Evolutionary conservation across 2,329 filamentous ascomycete genomes (phyloP), one percentile per base, ranked within the genome.

Genomic region (Beauveria varroae): DNA sequence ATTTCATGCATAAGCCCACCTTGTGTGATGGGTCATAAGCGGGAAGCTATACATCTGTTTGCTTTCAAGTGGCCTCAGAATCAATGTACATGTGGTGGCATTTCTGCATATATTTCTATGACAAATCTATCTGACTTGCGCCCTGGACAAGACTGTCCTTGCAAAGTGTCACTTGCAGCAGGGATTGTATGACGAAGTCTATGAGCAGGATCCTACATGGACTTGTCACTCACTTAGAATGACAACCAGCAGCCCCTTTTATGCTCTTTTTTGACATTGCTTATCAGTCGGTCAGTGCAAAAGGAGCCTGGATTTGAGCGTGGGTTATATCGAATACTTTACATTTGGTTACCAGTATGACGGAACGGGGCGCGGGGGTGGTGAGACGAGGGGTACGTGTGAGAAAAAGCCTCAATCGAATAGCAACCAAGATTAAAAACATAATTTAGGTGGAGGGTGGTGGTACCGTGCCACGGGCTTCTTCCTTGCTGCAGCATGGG

Each of bases 291-390:
- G 40, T 20, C 50, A 37, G 28, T 54, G 57, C 49, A 40, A 20
- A 44, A 37, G 18, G 34, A 41, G 20, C 20, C 24, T 44, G n/a
- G 47, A 44, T 44, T 8, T 37, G n/a, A 8, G 37, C 22, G 24
- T n/a, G 47, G 57, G 30, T 51, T 37, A 37, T 28, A 41, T 37
- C 24, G n/a, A 47, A 47, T 49, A 7, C 26, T 44, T 43, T 24
- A 6, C n/a, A 7, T 28, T 53, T 30, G 26, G 37, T 53, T 59
- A 60, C 57, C 57, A 60, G 57, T 47, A 60, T 53, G 57, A 60
- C 57, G 57, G 57, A 50, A 60, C 57, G 47, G 57, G 37, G 22
- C 47, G 44, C 10, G 20, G 54, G 26, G 41, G 34, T 22, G 22
- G 47, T 30, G 22, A 46, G 41, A 30, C 14, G 55, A 49, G 24